These are phyloP conservation scores for Mycotypha africana DNA, from an alignment of 371 early-diverging fungal genomes.

Conservation along the genomic window DNA sequence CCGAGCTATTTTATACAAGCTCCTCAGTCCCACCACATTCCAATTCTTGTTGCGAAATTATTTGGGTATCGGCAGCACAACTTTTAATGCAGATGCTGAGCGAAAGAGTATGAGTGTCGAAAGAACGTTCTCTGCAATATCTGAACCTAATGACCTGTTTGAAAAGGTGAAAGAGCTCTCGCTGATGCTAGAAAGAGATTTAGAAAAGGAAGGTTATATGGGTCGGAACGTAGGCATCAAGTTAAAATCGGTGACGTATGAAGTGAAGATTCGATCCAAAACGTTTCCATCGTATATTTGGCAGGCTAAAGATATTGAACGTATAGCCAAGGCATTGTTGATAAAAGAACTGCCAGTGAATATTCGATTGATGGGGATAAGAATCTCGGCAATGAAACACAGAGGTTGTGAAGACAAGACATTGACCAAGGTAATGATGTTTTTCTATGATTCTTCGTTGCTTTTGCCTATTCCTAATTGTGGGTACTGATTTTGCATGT, in stretches of 20 bases:
- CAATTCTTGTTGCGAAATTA: constrained; percentile 29
- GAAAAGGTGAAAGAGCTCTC: constrained; percentile 34
- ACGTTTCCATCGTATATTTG: constrained; percentile 29
- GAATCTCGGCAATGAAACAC: constrained; percentile 25
- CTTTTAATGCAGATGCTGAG: constrained; percentile 15
- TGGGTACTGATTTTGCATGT: no score
- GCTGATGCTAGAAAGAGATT: constrained; percentile 23
- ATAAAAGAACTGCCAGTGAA: constrained; percentile 36
- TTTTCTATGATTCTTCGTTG: no score
- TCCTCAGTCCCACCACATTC: constrained; percentile 37
- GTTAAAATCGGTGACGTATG: constrained; percentile 35
- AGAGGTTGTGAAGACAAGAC: constrained; percentile 20
- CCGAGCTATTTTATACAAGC: constrained; percentile 35
- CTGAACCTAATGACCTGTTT: constrained; percentile 17
- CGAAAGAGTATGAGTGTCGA: constrained; percentile 42
- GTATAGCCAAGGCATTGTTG: constrained; percentile 27
- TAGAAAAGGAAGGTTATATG: constrained; percentile 18
- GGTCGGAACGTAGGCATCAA: constrained; percentile 41
- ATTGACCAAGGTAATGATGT: constrained; percentile 36
- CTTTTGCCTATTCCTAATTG: no score
- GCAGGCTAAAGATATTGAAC: constrained; percentile 30
- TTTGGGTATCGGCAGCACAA: constrained; percentile 32
- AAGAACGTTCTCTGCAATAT: constrained; percentile 35
- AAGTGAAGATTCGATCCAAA: constrained; percentile 29
- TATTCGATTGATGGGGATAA: constrained; percentile 41